Conservation (phyloP, 495 filamentous ascomycete genomes). For the Daldinia vernicosa region DNA sequence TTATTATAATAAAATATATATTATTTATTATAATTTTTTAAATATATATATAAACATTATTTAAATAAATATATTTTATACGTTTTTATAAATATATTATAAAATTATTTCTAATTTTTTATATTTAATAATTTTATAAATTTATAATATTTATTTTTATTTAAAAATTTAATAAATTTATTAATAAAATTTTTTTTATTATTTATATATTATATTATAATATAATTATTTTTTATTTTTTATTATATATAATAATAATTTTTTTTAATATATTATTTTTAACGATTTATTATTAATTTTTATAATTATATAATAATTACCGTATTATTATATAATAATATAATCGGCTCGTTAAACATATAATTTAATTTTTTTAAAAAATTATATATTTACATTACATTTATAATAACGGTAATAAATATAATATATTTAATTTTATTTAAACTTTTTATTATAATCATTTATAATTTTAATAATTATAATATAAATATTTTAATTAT, state of each 20-base stretch:
- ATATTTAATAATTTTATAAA: too few species aligned
- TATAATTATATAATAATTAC: not conserved
- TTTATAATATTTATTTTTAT: not conserved
- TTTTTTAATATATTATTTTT: not conserved
- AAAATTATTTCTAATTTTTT: too few species aligned
- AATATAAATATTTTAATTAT: not conserved
- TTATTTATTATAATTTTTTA: too few species aligned
- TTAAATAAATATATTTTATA: too few species aligned
- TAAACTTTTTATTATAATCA: not conserved
- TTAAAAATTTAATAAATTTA: not conserved
- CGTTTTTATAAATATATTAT: too few species aligned
- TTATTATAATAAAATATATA: too few species aligned
- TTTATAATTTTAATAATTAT: not conserved
- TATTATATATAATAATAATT: not conserved
- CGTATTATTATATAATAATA: not conserved
- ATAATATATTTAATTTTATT: not conserved
- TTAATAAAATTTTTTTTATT: not conserved
- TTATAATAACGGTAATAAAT: not conserved
- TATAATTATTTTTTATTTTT: not conserved
- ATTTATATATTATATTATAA: not conserved
- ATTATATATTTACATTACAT: not conserved
- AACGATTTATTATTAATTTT: not conserved
- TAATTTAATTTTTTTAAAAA: not conserved
- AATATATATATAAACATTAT: too few species aligned
- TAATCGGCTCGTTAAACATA: not conserved